phyloP scores from a whole-genome alignment of 306 rosid genomes.

The Trichosanthes truncata region DNA sequence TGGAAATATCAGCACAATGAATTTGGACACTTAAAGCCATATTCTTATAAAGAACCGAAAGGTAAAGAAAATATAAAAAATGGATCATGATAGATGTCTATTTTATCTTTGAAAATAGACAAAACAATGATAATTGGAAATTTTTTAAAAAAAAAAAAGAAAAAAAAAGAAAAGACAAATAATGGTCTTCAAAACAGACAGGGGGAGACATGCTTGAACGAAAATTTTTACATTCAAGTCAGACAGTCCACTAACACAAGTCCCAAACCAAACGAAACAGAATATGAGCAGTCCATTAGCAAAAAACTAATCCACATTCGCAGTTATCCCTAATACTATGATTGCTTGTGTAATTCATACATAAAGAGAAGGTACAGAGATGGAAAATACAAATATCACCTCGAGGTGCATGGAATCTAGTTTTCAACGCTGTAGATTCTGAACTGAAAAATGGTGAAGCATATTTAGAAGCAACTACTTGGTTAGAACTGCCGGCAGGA shows the following conservation, averaged over 20 bases:
- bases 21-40: neutral
- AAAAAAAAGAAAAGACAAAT: neutral
- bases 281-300: neutral
- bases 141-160: neutral
- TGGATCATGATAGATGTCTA: neutral
- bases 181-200: neutral
- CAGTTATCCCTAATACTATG: neutral
- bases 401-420: slow-evolving; percentile 40
- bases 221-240: neutral
- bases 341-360: neutral
- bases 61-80: neutral
- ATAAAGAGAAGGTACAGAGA: neutral
- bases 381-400: slow-evolving; percentile 33
- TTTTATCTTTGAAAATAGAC: neutral
- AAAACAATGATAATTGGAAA: neutral
- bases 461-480: slow-evolving; percentile 62
- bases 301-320: neutral
- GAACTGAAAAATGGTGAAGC: slow-evolving; percentile 73
- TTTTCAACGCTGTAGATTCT: slow-evolving; percentile 41
- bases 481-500: slow-evolving; percentile 50
- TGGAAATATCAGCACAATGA: neutral
- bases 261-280: neutral
- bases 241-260: neutral
- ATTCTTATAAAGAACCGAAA: neutral
- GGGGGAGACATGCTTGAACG: neutral